A percentile compares a stretch with the other conserved stretches of the same genome.
phyloP scores from a whole-genome alignment of 495 filamentous ascomycete species.

The Immersiella caudata region DNA sequence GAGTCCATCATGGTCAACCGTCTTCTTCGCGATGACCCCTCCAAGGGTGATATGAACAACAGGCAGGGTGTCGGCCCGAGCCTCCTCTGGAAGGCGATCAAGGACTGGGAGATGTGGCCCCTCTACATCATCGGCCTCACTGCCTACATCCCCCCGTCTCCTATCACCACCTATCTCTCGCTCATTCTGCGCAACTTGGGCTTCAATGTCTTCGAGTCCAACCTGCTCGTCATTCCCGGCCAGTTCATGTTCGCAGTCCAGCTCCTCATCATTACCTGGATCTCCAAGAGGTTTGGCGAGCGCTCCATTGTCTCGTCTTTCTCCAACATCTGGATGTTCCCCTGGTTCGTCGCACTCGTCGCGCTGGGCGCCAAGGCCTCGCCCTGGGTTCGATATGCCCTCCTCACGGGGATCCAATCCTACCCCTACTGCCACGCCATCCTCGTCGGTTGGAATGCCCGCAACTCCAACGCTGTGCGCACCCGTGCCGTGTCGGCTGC shows the following conservation, averaged over 20 bases:
- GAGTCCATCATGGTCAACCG: conserved; percentile 64
- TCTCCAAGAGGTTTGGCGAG: conserved; percentile 58
- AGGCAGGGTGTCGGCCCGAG: conserved; percentile 50
- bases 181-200: conserved; percentile 54
- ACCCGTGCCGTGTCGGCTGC: conserved; percentile 62
- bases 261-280: conserved; percentile 52
- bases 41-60: conserved; percentile 68
- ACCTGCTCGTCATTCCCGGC: conserved; percentile 56
- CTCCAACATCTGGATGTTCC: conserved; percentile 59
- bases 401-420: conserved; percentile 57
- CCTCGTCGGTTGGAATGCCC: conserved; percentile 61
- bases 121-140: conserved; percentile 59
- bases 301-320: conserved; percentile 56
- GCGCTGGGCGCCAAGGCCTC: conserved; percentile 39
- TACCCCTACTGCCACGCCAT: conserved; percentile 67
- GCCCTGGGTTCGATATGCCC: conserved; percentile 56
- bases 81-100: conserved; percentile 51
- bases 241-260: conserved; percentile 51
- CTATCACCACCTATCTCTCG: conserved; percentile 52
- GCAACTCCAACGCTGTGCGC: conserved; percentile 64
- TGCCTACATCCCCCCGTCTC: conserved; percentile 53
- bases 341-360: conserved; percentile 57
- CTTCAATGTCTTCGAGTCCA: conserved; percentile 57
- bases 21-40: conserved; percentile 64
- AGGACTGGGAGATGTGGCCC: conserved; percentile 63